Conservation (phyloP, 805 yeast species). For the Gaillardinia entomophila region DNA sequence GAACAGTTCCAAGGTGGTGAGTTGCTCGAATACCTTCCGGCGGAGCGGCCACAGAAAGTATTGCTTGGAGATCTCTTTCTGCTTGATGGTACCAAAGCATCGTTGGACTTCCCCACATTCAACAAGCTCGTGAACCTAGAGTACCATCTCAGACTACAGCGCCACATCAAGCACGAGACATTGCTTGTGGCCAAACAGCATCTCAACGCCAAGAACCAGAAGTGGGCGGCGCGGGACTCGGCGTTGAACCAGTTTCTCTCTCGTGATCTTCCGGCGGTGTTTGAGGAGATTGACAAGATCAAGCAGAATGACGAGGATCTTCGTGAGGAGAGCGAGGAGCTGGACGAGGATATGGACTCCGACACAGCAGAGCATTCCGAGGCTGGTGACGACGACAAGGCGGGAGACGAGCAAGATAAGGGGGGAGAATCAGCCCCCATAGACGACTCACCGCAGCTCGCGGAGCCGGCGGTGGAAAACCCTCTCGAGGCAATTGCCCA, state of each 20-base stretch:
- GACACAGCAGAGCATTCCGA: constrained; percentile 8
- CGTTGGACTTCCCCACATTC: constrained; percentile 21
- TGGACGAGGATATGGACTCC: constrained; percentile 12
- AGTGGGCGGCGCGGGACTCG: constrained; percentile 31
- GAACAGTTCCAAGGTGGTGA: constrained; percentile 15
- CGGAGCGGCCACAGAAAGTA: constrained; percentile 6
- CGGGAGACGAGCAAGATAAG: constrained; percentile 5
- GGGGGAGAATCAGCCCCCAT: constrained; percentile 1
- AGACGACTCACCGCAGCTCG: neutral
- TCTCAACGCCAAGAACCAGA: constrained; percentile 21
- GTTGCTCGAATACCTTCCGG: constrained; percentile 11
- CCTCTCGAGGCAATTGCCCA: neutral
- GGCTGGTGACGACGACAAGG: constrained; percentile 9
- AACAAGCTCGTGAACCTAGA: constrained; percentile 27
- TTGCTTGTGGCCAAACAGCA: constrained; percentile 26
- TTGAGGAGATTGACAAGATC: constrained; percentile 23
- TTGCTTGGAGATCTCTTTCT: constrained; percentile 21
- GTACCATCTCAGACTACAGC: constrained; percentile 22
- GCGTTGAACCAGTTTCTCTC: constrained; percentile 24
- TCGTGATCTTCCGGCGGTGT: constrained; percentile 16
- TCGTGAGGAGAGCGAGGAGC: constrained; percentile 11
- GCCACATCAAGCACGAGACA: constrained; percentile 30
- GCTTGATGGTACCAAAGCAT: constrained; percentile 16
- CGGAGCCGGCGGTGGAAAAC: neutral
- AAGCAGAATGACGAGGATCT: constrained; percentile 24